Percentiles rank a stretch among this genome's conserved stretches.
Conservation (phyloP, 2,329 filamentous ascomycete genomes). For the Lojkania enalia region DNA sequence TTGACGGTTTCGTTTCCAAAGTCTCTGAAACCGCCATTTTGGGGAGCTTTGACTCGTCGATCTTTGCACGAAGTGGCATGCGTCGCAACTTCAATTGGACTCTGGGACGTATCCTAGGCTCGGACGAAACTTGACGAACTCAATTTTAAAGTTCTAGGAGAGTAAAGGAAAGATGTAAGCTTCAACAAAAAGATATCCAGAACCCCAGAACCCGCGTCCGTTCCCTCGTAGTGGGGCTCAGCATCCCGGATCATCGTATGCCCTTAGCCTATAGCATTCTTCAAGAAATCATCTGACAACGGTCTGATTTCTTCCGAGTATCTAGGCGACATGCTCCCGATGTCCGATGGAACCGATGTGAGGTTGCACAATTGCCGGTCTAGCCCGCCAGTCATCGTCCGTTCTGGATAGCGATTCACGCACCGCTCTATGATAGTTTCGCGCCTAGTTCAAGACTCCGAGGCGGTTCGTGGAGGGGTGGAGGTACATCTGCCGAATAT, state of each 20-base stretch:
- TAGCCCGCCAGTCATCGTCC: background rate
- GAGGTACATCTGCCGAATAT: constrained; percentile 22
- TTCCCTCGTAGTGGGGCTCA: constrained; percentile 20
- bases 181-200: background rate
- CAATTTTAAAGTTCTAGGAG: too few relatives aligned
- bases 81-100: constrained; percentile 9
- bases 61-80: constrained; percentile 27
- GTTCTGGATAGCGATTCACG: background rate
- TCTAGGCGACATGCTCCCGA: constrained; percentile 26
- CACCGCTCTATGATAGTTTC: background rate
- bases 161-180: background rate
- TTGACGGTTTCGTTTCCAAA: constrained; percentile 31
- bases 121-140: too few relatives aligned
- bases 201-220: background rate
- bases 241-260: constrained; percentile 2
- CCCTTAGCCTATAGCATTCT: background rate
- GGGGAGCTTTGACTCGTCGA: constrained; percentile 19
- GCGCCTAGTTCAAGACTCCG: too few relatives aligned
- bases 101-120: constrained; percentile 12
- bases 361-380: constrained; percentile 18
- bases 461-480: constrained; percentile 14
- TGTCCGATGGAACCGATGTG: constrained; percentile 2
- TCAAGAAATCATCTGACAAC: background rate
- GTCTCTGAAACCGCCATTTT: constrained; percentile 25
- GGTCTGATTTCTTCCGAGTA: background rate